A percentile compares a stretch with the other conserved stretches of the same genome.
Evolutionary conservation across 192 early-diverging fungal species (phyloP).

Genomic region (Coemansia sp.): DNA sequence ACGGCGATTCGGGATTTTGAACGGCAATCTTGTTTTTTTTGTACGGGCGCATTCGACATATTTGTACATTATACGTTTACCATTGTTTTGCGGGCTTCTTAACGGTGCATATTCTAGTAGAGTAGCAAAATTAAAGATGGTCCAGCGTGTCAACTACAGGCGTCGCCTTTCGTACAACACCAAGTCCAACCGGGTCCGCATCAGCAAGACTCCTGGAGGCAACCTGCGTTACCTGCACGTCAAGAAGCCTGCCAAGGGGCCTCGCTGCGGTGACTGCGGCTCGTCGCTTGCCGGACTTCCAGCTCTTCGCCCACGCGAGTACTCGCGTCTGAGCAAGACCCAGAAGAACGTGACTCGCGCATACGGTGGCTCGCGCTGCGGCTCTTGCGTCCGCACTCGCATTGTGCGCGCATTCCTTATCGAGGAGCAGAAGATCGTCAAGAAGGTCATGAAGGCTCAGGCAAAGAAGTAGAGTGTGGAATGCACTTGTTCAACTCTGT

Average conservation of each 20-base stretch:
- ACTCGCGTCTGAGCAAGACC: conserved; percentile 86
- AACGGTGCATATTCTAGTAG: conserved; percentile 11
- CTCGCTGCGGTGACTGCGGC: conserved; percentile 98
- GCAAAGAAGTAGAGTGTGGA: conserved; percentile 52
- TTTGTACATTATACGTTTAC: neutral
- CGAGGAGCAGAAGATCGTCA: conserved; percentile 99
- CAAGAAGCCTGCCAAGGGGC: conserved; percentile 87
- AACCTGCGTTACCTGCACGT: conserved; percentile 89
- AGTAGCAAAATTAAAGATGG: conserved; percentile 50
- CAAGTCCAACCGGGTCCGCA: conserved; percentile 77
- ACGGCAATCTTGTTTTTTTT: neutral
- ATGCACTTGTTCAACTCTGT: neutral
- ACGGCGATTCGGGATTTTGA: too few species aligned
- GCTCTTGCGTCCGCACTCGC: conserved; percentile 78
- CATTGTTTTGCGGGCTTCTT: neutral
- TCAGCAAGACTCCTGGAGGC: conserved; percentile 83
- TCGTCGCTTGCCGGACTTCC: conserved; percentile 84
- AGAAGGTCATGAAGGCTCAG: conserved; percentile 92
- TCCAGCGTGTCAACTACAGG: conserved; percentile 81
- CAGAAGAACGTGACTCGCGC: conserved; percentile 92
- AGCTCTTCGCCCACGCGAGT: conserved; percentile 89
- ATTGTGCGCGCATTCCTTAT: conserved; percentile 99
- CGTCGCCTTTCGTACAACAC: conserved; percentile 88
- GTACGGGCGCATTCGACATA: neutral
- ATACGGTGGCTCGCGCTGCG: conserved; percentile 97